Percentiles rank a stretch among this genome's conserved stretches.
phyloP scores from a whole-genome alignment of 768 basidiomycete genomes.

The Naganishia onofrii region DNA sequence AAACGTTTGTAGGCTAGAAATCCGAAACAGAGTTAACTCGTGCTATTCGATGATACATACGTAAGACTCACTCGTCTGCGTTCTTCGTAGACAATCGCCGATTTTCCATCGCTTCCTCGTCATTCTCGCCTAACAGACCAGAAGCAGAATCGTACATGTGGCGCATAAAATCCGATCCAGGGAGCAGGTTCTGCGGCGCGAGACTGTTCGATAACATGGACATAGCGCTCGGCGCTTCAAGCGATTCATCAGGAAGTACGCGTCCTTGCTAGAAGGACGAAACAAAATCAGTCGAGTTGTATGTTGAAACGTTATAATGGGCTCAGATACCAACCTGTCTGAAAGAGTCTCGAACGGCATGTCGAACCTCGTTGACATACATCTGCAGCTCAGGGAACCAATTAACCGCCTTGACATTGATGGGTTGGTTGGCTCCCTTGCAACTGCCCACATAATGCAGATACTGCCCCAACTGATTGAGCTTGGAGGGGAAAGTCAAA shows the following conservation, averaged over 20 bases:
- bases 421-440: background rate
- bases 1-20: slow-evolving; percentile 37
- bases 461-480: background rate
- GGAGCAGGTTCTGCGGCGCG: background rate
- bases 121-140: background rate
- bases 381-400: background rate
- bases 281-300: no score
- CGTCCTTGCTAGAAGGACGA: slow-evolving; percentile 1
- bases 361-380: background rate
- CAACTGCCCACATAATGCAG: slow-evolving; percentile 9
- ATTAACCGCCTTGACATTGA: background rate
- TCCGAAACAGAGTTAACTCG: background rate
- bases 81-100: background rate
- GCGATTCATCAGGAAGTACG: background rate
- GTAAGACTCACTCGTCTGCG: slow-evolving; percentile 22
- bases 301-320: no score
- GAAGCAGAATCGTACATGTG: background rate
- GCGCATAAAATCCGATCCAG: background rate
- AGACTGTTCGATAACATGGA: slow-evolving; percentile 15
- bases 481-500: background rate
- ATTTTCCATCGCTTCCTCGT: slow-evolving; percentile 13
- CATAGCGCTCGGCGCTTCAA: background rate
- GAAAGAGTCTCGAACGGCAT: background rate
- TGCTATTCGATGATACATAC: background rate
- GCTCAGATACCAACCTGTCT: background rate